Conservation (phyloP, 495 filamentous ascomycete species). For the Penicillium canescens region DNA sequence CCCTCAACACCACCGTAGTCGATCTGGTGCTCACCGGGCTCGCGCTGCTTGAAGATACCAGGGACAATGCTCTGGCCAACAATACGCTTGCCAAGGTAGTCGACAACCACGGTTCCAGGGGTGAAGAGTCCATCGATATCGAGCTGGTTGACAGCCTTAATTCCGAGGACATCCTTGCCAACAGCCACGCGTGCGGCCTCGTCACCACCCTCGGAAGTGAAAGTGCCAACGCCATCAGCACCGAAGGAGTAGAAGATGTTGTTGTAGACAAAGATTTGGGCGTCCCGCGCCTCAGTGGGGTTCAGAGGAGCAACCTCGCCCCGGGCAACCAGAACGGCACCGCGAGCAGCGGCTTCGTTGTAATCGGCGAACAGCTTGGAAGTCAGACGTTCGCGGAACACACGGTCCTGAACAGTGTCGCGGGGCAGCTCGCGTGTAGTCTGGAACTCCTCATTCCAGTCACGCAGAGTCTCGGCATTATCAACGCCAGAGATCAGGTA, state of each 20-base stretch:
- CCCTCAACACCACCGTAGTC: slow-evolving; percentile 98
- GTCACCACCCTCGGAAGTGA: slow-evolving; percentile 93
- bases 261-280: slow-evolving; percentile 99
- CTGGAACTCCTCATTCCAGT: slow-evolving; percentile 99
- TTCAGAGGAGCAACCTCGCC: slow-evolving; percentile 97
- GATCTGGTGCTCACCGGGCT: slow-evolving; percentile 96
- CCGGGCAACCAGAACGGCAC: slow-evolving; percentile 88
- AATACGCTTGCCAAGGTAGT: slow-evolving; percentile 95
- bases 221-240: slow-evolving; percentile 96
- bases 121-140: slow-evolving; percentile 94
- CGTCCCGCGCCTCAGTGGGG: slow-evolving; percentile 87
- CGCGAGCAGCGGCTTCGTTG: slow-evolving; percentile 89
- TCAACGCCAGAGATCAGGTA: slow-evolving; percentile 88
- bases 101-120: slow-evolving; percentile 92
- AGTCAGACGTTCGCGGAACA: slow-evolving; percentile 91
- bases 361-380: slow-evolving; percentile 98
- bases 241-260: slow-evolving; percentile 99
- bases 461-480: slow-evolving; percentile 87
- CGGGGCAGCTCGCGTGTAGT: slow-evolving; percentile 91
- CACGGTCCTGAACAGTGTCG: slow-evolving; percentile 90
- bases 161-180: slow-evolving; percentile 93
- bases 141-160: slow-evolving; percentile 92
- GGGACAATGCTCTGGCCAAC: slow-evolving; percentile 98
- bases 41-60: slow-evolving; percentile 98
- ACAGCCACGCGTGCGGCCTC: slow-evolving; percentile 96